These are phyloP conservation scores for Tuber brumale DNA, from an alignment of 495 filamentous ascomycete species.

Conservation along the genomic window DNA sequence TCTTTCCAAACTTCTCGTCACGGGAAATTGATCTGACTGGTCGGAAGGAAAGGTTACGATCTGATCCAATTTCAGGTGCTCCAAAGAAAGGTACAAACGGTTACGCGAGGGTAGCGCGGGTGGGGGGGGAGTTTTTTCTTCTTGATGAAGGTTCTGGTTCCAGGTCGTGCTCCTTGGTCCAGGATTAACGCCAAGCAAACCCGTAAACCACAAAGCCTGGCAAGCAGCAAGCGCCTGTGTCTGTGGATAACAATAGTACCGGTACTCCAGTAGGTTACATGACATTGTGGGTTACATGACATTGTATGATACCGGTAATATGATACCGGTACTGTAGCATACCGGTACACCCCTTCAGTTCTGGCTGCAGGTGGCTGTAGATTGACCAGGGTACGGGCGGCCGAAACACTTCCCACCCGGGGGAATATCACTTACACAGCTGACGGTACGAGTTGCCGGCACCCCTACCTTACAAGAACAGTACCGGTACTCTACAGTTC, in stretches of 20 bases:
- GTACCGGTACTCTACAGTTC: neutral
- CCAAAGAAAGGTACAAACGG: constrained; percentile 13
- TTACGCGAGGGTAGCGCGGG: constrained; percentile 15
- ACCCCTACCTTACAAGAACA: neutral
- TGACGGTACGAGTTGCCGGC: too few species aligned
- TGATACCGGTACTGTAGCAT: too few species aligned
- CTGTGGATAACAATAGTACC: constrained; percentile 1
- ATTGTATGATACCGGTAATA: too few species aligned
- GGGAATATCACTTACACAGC: neutral
- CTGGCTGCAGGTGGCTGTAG: neutral
- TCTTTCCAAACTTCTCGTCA: constrained; percentile 25
- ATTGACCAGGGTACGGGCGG: neutral
- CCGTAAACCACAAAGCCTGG: neutral
- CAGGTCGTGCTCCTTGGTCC: neutral
- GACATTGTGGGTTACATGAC: too few species aligned
- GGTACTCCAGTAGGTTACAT: too few species aligned
- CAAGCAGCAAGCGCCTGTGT: neutral
- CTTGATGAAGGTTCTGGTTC: neutral
- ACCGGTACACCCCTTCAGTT: neutral
- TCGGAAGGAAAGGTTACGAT: constrained; percentile 8
- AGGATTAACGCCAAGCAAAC: neutral
- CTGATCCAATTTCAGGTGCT: constrained; percentile 16
- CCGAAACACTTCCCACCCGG: neutral
- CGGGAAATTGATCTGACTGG: constrained; percentile 10
- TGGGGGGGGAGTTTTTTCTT: neutral